phyloP scores from a whole-genome alignment of 2,329 filamentous ascomycete species.

The Tricladium varicosporioides region DNA sequence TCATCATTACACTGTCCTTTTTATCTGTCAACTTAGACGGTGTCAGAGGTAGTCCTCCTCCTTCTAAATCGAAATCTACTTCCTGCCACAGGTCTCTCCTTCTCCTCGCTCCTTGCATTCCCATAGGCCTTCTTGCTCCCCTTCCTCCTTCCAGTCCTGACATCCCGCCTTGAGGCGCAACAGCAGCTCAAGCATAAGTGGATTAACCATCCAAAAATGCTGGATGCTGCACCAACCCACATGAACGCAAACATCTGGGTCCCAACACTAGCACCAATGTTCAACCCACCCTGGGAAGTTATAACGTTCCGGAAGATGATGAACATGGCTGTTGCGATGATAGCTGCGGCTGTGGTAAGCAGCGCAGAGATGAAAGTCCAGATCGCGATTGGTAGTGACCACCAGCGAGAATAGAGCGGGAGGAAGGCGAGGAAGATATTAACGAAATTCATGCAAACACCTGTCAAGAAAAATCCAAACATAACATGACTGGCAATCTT shows the following conservation, averaged over 20 bases:
- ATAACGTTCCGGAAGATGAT: slow-evolving; percentile 78
- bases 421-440: slow-evolving; percentile 63
- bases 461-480: slow-evolving; percentile 83
- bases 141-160: slow-evolving; percentile 30
- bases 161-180: slow-evolving; percentile 42
- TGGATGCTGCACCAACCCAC: slow-evolving; percentile 74
- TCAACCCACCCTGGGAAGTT: slow-evolving; percentile 67
- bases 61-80: neutral
- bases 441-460: slow-evolving; percentile 66
- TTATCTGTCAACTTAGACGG: neutral
- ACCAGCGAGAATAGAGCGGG: slow-evolving; percentile 45
- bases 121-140: slow-evolving; percentile 29
- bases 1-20: neutral
- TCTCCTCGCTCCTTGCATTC: slow-evolving; percentile 17
- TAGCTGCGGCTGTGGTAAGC: slow-evolving; percentile 65
- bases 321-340: slow-evolving; percentile 81
- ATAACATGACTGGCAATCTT: slow-evolving; percentile 76
- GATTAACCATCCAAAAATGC: slow-evolving; percentile 67
- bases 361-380: slow-evolving; percentile 67
- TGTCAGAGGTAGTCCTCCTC: neutral
- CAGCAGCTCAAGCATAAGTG: slow-evolving; percentile 79
- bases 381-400: slow-evolving; percentile 66
- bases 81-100: slow-evolving; percentile 11
- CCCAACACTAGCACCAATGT: slow-evolving; percentile 71
- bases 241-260: slow-evolving; percentile 79